Base-by-base conservation (phyloP, 306 rosid species). In the Fagus sylvatica region DNA sequence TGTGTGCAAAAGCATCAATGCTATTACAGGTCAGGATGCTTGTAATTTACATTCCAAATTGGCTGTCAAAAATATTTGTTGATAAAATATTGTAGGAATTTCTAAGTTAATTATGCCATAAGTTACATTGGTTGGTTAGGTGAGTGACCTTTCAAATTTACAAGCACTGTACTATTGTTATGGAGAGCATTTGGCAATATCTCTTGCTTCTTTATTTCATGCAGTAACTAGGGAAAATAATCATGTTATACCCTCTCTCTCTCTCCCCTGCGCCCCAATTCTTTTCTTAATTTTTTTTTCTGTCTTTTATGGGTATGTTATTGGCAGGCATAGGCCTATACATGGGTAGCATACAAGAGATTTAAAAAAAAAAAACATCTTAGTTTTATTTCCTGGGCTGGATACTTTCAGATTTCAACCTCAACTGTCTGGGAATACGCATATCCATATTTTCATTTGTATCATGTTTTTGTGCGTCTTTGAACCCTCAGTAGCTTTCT, bases 1-100 rank as follows among this genome's bases (percentile, higher is more conserved):
- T 94, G 72, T 94, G 98, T 90, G 98, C 98, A 60, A 92, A 91
- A 91, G 98, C 98, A 10, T 94, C 98, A 0, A 94, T 94, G 98
- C 88, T 94, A 66, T 86, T 94, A 86, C 98, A 94, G 98, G 98
- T 94, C 41, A 80, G 86, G 77, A 66, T 78, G 60, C 82, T 77
- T 43, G 13, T 12, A 72, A 75, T 61, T 71, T 72, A 49, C 51
- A 41, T 43, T 17, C 41, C 41, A 7, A 40, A 42, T n/a, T 13
- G 40, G 16, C 30, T 41, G 12, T 2, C 11, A 1, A 22, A 57
- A 40, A 62, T 39, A 66, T 8, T n/a, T 66, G 15, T 17, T 30
- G 40, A 59, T 30, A 11, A 11, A 60, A 60, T 60, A 5, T 11
- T 34, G 37, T 22, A 40, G 28, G 32, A 49, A 3, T 22, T 69